Base-by-base conservation (phyloP, 2,329 filamentous ascomycete genomes). In the Fusarium chuoi region DNA sequence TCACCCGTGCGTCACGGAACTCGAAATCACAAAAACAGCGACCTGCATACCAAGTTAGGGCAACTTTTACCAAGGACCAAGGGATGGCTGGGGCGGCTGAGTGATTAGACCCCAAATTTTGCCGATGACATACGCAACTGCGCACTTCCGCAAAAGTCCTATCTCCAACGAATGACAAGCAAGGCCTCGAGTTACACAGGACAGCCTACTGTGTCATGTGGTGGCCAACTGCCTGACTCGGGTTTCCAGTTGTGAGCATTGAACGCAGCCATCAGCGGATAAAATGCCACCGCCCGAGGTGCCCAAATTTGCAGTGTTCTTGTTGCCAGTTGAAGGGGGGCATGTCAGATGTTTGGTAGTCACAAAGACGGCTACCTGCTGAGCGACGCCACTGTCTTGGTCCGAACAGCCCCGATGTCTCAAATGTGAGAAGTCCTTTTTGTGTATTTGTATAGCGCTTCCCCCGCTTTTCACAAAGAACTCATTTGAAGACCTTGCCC, bases 1-100 rank as follows among this genome's bases (percentile, higher is more conserved):
- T 55, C 52, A 55, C 0, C 7, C 4, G 0, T 7, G 20, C 11
- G 0, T 30, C 14, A 7, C 3, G n/a, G 4, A 6, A 5, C 24
- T 15, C 14, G 13, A 22, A 22, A 26, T 11, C 22, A 54, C 6
- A 3, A 26, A 38, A 22, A 4, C 1, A 18, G n/a, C 35, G 0
- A 1, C 14, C 24, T 39, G 33, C 24, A 39, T 17, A 22, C 3
- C 3, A 26, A 15, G 3, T 36, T 12, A 2, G 0, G 35, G 6
- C 35, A 17, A 28, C 5, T 9, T 2, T 15, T 9, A 7, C 24
- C 14, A 22, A n/a, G 26, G 24, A 8, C 6, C 35, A 55, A n/a
- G 0, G 10, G 20, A 30, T 5, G 36, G 36, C 35, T 55, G n/a
- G n/a, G 30, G 51, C 20, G 36, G 51, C 51, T 55, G 36, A 39